These are phyloP conservation scores for Penicillium angulare DNA, from an alignment of 495 filamentous ascomycete species.

Conservation along the genomic window DNA sequence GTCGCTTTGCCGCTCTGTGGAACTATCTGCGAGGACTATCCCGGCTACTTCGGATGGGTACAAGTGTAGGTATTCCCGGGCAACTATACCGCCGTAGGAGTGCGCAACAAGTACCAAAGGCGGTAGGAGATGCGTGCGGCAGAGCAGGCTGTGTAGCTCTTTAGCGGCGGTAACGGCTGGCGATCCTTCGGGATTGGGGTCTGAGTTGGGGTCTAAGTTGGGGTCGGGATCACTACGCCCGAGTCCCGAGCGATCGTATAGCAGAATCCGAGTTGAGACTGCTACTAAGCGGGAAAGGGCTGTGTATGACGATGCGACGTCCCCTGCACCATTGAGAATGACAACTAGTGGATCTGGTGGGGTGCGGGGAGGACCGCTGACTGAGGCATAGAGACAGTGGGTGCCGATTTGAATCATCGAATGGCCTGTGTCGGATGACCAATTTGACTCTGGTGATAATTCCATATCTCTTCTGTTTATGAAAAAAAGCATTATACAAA, in stretches of 20 bases:
- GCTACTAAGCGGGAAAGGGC: slow-evolving; percentile 34
- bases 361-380: slow-evolving; percentile 20
- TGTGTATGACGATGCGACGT: slow-evolving; percentile 42
- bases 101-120: slow-evolving; percentile 50
- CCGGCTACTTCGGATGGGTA: slow-evolving; percentile 30
- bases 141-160: slow-evolving; percentile 34
- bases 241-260: slow-evolving; percentile 45
- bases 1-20: slow-evolving; percentile 34
- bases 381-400: slow-evolving; percentile 33
- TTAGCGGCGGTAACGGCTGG: slow-evolving; percentile 24
- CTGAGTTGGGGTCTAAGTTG: slow-evolving; percentile 20
- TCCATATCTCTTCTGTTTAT: not conserved
- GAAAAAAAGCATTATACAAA: not conserved
- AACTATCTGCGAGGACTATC: slow-evolving; percentile 40
- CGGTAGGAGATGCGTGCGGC: slow-evolving; percentile 8
- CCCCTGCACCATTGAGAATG: slow-evolving; percentile 46
- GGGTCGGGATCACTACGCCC: slow-evolving; percentile 33
- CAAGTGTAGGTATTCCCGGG: slow-evolving; percentile 44
- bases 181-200: slow-evolving; percentile 6
- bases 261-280: slow-evolving; percentile 27
- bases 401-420: slow-evolving; percentile 31
- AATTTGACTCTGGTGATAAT: not conserved
- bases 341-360: slow-evolving; percentile 36
- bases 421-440: slow-evolving; percentile 2
- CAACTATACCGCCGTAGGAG: slow-evolving; percentile 53